Conservation (phyloP, 2,329 filamentous ascomycete genomes). For the Talaromyces sp. region DNA sequence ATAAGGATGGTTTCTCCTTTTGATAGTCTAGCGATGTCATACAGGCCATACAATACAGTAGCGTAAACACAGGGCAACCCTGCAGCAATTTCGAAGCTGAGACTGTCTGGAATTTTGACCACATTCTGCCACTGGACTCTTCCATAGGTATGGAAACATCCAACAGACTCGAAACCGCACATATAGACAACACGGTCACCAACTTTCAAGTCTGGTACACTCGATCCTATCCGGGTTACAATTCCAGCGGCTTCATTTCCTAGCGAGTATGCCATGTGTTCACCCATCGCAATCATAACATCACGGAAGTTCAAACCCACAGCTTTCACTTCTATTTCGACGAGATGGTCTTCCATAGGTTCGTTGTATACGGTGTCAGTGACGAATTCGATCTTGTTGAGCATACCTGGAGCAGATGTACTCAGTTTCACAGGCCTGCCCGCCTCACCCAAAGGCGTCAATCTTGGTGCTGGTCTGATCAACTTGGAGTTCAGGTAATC, state of each 20-base stretch:
- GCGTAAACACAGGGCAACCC: conserved; percentile 22
- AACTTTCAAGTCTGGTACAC: conserved; percentile 14
- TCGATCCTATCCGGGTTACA: conserved; percentile 22
- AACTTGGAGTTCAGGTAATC: conserved; percentile 21
- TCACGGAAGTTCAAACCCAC: conserved; percentile 31
- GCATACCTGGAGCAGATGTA: conserved; percentile 20
- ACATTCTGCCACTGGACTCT: conserved; percentile 17
- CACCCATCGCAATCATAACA: conserved; percentile 25
- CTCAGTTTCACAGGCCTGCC: conserved; percentile 22
- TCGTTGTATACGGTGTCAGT: conserved; percentile 20
- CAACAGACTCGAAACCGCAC: conserved; percentile 16
- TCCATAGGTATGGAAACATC: conserved; percentile 21
- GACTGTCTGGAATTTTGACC: conserved; percentile 20
- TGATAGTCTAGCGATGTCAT: conserved; percentile 21
- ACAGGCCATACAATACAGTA: conserved; percentile 23
- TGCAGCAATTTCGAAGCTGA: conserved; percentile 23
- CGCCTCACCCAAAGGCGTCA: conserved; percentile 18
- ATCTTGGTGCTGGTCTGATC: conserved; percentile 19
- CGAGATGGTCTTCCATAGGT: conserved; percentile 21
- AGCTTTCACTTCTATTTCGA: conserved; percentile 30
- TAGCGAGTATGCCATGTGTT: conserved; percentile 22
- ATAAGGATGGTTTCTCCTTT: conserved; percentile 24
- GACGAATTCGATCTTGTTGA: conserved; percentile 23
- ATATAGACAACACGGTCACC: conserved; percentile 22
- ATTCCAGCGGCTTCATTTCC: conserved; percentile 29